Evolutionary conservation across 1,284 basidiomycete species (phyloP).

Genomic region (Rhizopogon parksii): DNA sequence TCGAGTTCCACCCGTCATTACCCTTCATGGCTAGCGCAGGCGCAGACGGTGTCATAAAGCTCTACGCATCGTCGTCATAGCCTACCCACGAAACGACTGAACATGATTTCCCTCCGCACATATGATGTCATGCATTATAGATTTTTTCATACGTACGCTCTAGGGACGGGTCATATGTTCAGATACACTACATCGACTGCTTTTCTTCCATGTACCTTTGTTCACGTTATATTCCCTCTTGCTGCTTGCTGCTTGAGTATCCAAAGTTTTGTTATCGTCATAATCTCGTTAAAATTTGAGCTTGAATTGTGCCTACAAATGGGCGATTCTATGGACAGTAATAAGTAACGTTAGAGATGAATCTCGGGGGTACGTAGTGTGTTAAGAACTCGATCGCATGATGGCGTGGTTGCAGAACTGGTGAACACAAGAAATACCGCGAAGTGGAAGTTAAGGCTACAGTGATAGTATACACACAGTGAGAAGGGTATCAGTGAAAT

Average conservation of each 20-base stretch:
- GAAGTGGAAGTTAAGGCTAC: slow-evolving; percentile 26
- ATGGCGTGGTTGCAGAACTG: slow-evolving; percentile 3
- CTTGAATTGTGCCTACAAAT: neutral
- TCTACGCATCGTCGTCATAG: slow-evolving; percentile 78
- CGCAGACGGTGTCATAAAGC: slow-evolving; percentile 90
- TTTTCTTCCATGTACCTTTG: slow-evolving; percentile 6
- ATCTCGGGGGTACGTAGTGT: neutral
- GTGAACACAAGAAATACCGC: neutral
- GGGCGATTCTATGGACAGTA: neutral
- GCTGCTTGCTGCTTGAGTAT: neutral
- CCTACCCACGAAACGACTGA: slow-evolving; percentile 1
- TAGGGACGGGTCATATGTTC: slow-evolving; percentile 23
- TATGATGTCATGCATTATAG: slow-evolving; percentile 10
- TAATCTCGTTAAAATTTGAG: neutral
- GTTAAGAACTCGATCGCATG: neutral
- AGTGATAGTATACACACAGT: slow-evolving; percentile 28
- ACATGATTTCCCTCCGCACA: slow-evolving; percentile 4
- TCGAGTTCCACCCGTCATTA: slow-evolving; percentile 78
- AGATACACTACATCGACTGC: slow-evolving; percentile 14
- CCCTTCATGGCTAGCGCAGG: slow-evolving; percentile 90
- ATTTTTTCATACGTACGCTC: slow-evolving; percentile 19
- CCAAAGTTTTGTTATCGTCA: neutral
- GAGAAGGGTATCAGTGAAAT: slow-evolving; percentile 16
- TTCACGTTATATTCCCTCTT: slow-evolving; percentile 7
- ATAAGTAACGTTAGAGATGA: neutral